phyloP scores from a whole-genome alignment of 2,329 filamentous ascomycete genomes.

The Microsporum audouinii region DNA sequence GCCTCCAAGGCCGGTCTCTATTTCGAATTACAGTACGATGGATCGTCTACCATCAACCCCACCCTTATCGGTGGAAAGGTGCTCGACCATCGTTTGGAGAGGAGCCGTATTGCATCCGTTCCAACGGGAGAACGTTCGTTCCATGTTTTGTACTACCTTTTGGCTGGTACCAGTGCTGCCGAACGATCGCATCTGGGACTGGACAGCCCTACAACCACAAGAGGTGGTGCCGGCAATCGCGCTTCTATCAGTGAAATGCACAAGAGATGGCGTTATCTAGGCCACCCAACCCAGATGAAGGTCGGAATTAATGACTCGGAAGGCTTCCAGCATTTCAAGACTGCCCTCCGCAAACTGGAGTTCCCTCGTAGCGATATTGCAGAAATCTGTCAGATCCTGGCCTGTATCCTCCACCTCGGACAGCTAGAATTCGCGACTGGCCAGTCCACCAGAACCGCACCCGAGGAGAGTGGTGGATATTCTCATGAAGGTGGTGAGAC shows the following conservation, averaged over 20 bases:
- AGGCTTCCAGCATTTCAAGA: constrained; percentile 96
- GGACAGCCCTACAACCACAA: constrained; percentile 36
- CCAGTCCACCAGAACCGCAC: constrained; percentile 63
- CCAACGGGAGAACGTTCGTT: constrained; percentile 95
- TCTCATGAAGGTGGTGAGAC: constrained; percentile 86
- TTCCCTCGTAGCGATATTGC: constrained; percentile 90
- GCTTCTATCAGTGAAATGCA: constrained; percentile 45
- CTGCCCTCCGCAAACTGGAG: constrained; percentile 82
- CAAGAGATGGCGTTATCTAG: constrained; percentile 90
- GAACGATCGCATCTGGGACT: constrained; percentile 79
- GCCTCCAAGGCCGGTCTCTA: constrained; percentile 93
- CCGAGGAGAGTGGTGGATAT: constrained; percentile 89
- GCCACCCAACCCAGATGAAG: constrained; percentile 91
- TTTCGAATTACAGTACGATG: constrained; percentile 95
- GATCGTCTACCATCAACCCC: constrained; percentile 68
- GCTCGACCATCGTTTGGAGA: constrained; percentile 81
- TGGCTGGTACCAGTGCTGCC: constrained; percentile 79
- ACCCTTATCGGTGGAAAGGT: constrained; percentile 88
- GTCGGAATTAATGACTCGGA: constrained; percentile 93
- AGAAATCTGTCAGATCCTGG: constrained; percentile 90
- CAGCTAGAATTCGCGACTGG: constrained; percentile 87
- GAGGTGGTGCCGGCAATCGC: constrained; percentile 38
- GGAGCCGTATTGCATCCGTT: constrained; percentile 80
- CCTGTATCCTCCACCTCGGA: constrained; percentile 90
- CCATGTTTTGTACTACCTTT: constrained; percentile 87